Conservation (phyloP, 2,329 filamentous ascomycete species). For the Mycosphaerella sp. region DNA sequence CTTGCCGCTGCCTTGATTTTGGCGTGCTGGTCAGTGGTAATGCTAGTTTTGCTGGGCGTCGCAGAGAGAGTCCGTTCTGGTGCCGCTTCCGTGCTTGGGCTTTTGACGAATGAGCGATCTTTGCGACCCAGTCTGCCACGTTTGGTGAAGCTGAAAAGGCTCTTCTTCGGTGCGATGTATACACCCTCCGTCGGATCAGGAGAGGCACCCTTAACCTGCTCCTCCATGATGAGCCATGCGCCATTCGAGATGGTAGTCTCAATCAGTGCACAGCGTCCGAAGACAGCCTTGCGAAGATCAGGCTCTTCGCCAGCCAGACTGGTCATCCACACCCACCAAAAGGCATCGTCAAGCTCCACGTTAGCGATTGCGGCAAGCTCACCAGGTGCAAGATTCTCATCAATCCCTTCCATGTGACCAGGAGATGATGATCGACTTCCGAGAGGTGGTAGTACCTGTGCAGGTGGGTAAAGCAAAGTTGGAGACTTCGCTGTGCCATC, state of each 20-base stretch:
- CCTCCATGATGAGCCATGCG: slow-evolving; percentile 91
- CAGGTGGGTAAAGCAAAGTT: slow-evolving; percentile 73
- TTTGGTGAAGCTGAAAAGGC: slow-evolving; percentile 69
- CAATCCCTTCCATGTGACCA: slow-evolving; percentile 45
- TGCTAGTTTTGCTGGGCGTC: slow-evolving; percentile 69
- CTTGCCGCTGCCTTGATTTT: slow-evolving; percentile 87
- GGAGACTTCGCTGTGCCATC: slow-evolving; percentile 49
- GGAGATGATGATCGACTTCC: slow-evolving; percentile 19
- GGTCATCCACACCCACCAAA: slow-evolving; percentile 99
- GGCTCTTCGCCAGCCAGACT: slow-evolving; percentile 91
- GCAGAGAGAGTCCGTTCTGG: slow-evolving; percentile 43
- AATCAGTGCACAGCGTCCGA: slow-evolving; percentile 85
- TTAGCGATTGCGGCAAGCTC: slow-evolving; percentile 88
- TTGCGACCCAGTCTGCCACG: slow-evolving; percentile 64
- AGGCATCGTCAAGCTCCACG: slow-evolving; percentile 85
- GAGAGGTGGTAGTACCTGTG: slow-evolving; percentile 85
- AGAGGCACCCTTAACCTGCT: slow-evolving; percentile 89
- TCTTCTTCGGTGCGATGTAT: slow-evolving; percentile 93
- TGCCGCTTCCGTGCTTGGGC: slow-evolving; percentile 31
- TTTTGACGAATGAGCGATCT: slow-evolving; percentile 58
- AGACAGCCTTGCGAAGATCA: slow-evolving; percentile 76
- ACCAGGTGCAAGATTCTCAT: slow-evolving; percentile 75
- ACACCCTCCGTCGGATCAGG: slow-evolving; percentile 76
- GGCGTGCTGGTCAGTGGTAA: slow-evolving; percentile 86
- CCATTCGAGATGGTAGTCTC: slow-evolving; percentile 78